Base-by-base conservation (phyloP, 106 monocot genomes). In the Dendrobium chrysotoxum region DNA sequence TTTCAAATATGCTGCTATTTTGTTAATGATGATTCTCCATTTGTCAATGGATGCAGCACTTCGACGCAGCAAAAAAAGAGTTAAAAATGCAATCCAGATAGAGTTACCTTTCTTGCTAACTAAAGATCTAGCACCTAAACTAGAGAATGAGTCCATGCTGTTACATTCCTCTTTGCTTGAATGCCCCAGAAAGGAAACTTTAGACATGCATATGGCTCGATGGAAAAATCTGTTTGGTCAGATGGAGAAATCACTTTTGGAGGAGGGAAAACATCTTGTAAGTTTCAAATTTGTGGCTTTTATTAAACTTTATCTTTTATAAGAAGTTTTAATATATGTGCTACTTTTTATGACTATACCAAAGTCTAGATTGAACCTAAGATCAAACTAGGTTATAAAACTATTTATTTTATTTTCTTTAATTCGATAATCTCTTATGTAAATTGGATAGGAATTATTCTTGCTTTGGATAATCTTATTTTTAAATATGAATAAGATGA, bases 51-150 rank as follows among this genome's bases (percentile, higher is more conserved):
- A 30, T 81, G 64, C 81, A 95, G 95, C 93, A 40, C 77, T 95
- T 41, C 72, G 80, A 72, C 82, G 91, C n/a, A 95, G 95, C 81
- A 89, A 88, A 86, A 93, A 88, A 88, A 89, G 95, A 85, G 88
- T 95, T 17, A 82, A 86, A 50, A 88, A 91, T 81, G 93, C 77
- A 45, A 87, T 95, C 13, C 87, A 87, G 45, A 93, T 81, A 10
- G 93, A 95, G 82, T 75, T 95, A 75, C 89, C 95, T n/a, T 83
- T 83, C 79, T 80, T 95, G 74, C 50, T 92, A 66, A 85, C 87
- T 17, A 82, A 75, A 64, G 90, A 90, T 26, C 23, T 87, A 28
- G 73, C 83, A 28, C 81, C 78, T 72, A 81, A 85, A 31, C 85
- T 82, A 80, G 85, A 86, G 79, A 90, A 85, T 67, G 77, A 53